phyloP scores from a whole-genome alignment of 257 asterid genomes.

The Rhazya stricta region DNA sequence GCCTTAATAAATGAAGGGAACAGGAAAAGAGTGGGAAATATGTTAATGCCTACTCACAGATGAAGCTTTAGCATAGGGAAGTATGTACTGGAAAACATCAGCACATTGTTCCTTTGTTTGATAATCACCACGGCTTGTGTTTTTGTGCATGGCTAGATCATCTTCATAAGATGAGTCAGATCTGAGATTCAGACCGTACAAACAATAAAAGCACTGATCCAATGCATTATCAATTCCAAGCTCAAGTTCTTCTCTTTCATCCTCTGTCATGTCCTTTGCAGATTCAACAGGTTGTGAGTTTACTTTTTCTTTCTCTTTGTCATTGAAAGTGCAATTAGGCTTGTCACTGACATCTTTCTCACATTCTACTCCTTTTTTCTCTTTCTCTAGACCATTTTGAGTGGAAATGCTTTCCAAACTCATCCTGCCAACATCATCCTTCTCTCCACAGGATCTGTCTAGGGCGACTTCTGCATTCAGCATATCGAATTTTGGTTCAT shows the following conservation, averaged over 20 bases:
- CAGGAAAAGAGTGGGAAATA: slow-evolving; percentile 16
- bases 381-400: slow-evolving; percentile 28
- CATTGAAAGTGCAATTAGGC: slow-evolving; percentile 29
- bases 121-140: slow-evolving; percentile 92
- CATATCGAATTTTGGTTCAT: slow-evolving; percentile 28
- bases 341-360: slow-evolving; percentile 28
- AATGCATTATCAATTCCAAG: slow-evolving; percentile 73
- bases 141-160: slow-evolving; percentile 79
- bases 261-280: slow-evolving; percentile 58
- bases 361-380: slow-evolving; percentile 32
- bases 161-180: slow-evolving; percentile 88
- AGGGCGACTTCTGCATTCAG: slow-evolving; percentile 37
- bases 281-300: slow-evolving; percentile 33
- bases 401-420: slow-evolving; percentile 36
- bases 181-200: slow-evolving; percentile 88
- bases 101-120: slow-evolving; percentile 99
- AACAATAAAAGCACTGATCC: slow-evolving; percentile 93
- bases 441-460: slow-evolving; percentile 29
- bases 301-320: slow-evolving; percentile 31
- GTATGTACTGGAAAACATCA: slow-evolving; percentile 86
- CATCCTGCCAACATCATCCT: slow-evolving; percentile 32
- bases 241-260: slow-evolving; percentile 90
- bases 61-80: slow-evolving; percentile 93
- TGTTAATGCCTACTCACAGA: slow-evolving; percentile 54
- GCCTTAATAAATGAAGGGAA: slow-evolving; percentile 4